Conservation (phyloP, 257 asterid species). For the Cruciata laevipes region DNA sequence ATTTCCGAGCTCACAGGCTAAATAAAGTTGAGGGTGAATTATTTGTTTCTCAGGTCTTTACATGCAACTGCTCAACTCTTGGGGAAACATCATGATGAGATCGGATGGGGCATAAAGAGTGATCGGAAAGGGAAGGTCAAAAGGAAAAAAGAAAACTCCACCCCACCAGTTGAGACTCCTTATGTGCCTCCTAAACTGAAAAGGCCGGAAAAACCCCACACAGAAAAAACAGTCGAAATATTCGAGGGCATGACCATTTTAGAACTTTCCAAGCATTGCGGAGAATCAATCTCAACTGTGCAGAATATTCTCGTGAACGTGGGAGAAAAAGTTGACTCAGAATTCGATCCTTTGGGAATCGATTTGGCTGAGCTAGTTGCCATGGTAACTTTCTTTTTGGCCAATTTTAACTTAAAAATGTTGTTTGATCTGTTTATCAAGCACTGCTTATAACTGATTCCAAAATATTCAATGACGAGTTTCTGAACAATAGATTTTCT, state of each 20-base stretch:
- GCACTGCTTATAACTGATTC: neutral
- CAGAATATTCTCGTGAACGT: constrained; percentile 69
- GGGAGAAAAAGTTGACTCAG: constrained; percentile 88
- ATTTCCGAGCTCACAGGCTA: neutral
- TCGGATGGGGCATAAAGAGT: constrained; percentile 41
- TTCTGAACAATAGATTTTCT: constrained; percentile 3
- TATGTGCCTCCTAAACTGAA: constrained; percentile 64
- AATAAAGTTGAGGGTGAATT: neutral
- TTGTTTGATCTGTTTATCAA: neutral
- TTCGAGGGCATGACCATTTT: constrained; percentile 78
- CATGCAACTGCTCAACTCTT: constrained; percentile 62
- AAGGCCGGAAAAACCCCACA: constrained; percentile 40
- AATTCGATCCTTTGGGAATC: constrained; percentile 63
- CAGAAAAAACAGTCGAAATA: constrained; percentile 69
- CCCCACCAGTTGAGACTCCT: constrained; percentile 67
- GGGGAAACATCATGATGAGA: constrained; percentile 35
- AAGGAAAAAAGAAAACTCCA: constrained; percentile 45
- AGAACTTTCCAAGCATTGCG: constrained; percentile 87
- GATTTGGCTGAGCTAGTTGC: constrained; percentile 92
- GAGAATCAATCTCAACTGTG: constrained; percentile 51
- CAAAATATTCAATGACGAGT: neutral
- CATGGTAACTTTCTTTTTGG: constrained; percentile 46
- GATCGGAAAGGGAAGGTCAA: constrained; percentile 65
- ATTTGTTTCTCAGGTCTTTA: constrained; percentile 39
- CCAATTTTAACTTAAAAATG: constrained; percentile 14